These are phyloP conservation scores for Cucumis cinereus DNA, from an alignment of 306 rosid genomes.

Conservation along the genomic window DNA sequence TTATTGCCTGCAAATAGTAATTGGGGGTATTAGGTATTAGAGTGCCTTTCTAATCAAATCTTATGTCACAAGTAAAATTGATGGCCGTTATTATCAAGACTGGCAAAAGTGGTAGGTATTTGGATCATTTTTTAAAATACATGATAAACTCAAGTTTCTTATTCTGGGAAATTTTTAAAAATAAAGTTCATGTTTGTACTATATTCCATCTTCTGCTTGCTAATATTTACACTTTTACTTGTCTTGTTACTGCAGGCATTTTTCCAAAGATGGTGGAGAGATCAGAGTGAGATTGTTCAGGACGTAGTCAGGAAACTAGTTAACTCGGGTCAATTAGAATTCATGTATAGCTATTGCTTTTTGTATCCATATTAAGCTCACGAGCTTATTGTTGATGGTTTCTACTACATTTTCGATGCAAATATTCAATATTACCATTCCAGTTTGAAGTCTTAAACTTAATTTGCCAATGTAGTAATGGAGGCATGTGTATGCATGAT, in stretches of 20 bases:
- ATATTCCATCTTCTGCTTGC: neutral
- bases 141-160: neutral
- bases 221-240: neutral
- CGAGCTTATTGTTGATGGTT: neutral
- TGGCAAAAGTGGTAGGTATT: neutral
- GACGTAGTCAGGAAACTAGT: constrained; percentile 49
- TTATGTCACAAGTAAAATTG: neutral
- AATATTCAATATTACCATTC: neutral
- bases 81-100: neutral
- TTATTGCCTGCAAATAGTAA: neutral
- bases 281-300: constrained; percentile 48
- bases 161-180: neutral
- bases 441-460: neutral
- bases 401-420: neutral
- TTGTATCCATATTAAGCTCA: neutral
- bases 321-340: constrained; percentile 73
- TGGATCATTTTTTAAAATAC: neutral
- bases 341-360: constrained; percentile 37
- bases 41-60: neutral
- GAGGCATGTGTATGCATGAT: constrained; percentile 95
- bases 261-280: constrained; percentile 94
- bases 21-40: neutral
- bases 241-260: constrained; percentile 46
- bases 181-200: neutral
- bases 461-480: constrained; percentile 47